Evolutionary conservation across 345 rosid genomes (phyloP).

Genomic region (Firmiana major): DNA sequence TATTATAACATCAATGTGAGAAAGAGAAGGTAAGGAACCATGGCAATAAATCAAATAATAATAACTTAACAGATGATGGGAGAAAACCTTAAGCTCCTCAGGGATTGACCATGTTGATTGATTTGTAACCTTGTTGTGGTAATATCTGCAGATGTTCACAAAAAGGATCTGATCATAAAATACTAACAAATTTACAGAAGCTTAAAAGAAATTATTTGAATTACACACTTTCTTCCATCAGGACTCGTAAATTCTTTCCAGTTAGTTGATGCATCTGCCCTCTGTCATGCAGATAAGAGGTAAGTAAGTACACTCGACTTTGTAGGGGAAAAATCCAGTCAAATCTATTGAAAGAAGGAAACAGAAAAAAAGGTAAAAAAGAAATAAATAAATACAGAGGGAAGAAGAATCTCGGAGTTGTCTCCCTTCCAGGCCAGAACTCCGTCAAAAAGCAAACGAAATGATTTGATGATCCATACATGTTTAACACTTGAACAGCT

Average conservation of each 20-base stretch:
- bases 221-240: slow-evolving; percentile 84
- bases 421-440: background rate
- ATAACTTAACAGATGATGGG: background rate
- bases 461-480: background rate
- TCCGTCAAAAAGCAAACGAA: background rate
- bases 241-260: slow-evolving; percentile 94
- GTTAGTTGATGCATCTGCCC: slow-evolving; percentile 88
- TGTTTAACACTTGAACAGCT: background rate
- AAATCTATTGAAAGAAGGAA: background rate
- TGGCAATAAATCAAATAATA: slow-evolving; percentile 4
- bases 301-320: slow-evolving; percentile 5
- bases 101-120: slow-evolving; percentile 93
- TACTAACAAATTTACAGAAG: slow-evolving; percentile 14
- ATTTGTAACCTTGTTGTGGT: slow-evolving; percentile 77
- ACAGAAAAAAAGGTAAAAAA: background rate
- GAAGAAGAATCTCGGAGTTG: background rate
- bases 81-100: slow-evolving; percentile 77
- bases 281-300: slow-evolving; percentile 45
- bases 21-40: slow-evolving; percentile 11
- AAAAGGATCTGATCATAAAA: slow-evolving; percentile 22
- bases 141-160: slow-evolving; percentile 55
- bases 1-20: slow-evolving; percentile 11
- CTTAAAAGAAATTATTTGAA: slow-evolving; percentile 12
- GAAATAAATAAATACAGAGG: too few species aligned
- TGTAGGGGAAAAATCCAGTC: background rate